Percentiles rank a stretch among this genome's conserved stretches.
Evolutionary conservation across 2,329 filamentous ascomycete genomes (phyloP).

Genomic region (Diaporthe sp.): DNA sequence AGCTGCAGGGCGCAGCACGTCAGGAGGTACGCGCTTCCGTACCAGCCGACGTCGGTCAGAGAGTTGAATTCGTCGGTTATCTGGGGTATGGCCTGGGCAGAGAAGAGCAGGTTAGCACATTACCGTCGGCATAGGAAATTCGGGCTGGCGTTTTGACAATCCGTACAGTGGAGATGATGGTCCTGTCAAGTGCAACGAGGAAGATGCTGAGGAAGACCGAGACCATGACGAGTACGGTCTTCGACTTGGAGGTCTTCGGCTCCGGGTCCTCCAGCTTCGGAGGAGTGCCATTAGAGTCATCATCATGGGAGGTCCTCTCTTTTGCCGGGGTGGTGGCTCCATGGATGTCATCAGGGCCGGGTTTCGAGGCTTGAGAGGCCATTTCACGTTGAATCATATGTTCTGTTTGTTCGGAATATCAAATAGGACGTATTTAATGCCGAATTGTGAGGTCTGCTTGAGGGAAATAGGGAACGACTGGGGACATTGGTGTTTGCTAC

Average conservation of each 20-base stretch:
- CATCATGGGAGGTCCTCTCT: background rate
- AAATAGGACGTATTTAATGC: too few relatives aligned
- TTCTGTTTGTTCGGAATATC: too few relatives aligned
- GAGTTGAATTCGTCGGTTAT: constrained; percentile 48
- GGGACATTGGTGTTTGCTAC: too few relatives aligned
- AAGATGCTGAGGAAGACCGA: constrained; percentile 42
- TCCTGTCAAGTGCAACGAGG: constrained; percentile 41
- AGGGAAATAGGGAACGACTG: too few relatives aligned
- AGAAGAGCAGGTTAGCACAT: background rate
- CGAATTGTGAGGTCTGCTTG: too few relatives aligned
- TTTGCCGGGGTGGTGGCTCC: background rate
- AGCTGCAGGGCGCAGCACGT: constrained; percentile 45
- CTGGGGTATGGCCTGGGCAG: constrained; percentile 41
- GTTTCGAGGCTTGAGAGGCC: background rate
- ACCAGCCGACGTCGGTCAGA: constrained; percentile 45
- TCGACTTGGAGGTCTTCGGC: background rate
- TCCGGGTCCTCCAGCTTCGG: background rate
- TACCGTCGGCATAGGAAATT: too few relatives aligned
- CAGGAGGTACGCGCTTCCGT: constrained; percentile 45
- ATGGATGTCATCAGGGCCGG: background rate
- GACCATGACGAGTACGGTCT: background rate
- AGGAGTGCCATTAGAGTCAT: background rate
- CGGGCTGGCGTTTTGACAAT: background rate
- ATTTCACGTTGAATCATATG: background rate
- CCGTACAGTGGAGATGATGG: constrained; percentile 40